phyloP scores from a whole-genome alignment of 1,284 basidiomycete species.

The Austroboletus rostrupii region DNA sequence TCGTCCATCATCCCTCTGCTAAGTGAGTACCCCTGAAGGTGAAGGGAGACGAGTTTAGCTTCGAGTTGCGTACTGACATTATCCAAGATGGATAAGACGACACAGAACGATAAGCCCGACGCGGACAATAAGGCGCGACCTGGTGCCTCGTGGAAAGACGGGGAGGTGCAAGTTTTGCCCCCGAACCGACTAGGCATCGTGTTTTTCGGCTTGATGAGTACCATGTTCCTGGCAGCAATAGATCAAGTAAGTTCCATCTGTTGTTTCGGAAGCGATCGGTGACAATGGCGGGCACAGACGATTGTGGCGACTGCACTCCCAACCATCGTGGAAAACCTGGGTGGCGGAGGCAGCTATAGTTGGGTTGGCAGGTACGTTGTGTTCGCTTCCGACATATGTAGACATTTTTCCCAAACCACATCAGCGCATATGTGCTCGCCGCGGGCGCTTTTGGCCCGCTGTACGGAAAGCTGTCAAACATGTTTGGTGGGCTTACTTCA shows the following conservation, averaged over 20 bases:
- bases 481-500: conserved; percentile 36
- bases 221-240: conserved; percentile 55
- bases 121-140: conserved; percentile 35
- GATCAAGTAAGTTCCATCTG: conserved; percentile 44
- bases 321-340: conserved; percentile 67
- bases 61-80: background rate
- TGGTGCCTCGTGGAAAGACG: conserved; percentile 50
- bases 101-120: conserved; percentile 17
- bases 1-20: background rate
- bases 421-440: conserved; percentile 69
- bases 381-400: background rate
- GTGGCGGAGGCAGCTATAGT: conserved; percentile 65
- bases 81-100: conserved; percentile 4
- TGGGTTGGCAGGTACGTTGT: conserved; percentile 69
- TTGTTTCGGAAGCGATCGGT: background rate
- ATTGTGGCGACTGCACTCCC: conserved; percentile 80
- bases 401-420: too few relatives aligned
- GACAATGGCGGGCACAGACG: conserved; percentile 39
- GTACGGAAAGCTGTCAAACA: conserved; percentile 74
- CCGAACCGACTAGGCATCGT: conserved; percentile 54
- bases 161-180: conserved; percentile 52
- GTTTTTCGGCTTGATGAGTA: conserved; percentile 51
- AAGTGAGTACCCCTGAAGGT: background rate
- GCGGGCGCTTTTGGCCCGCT: conserved; percentile 64
- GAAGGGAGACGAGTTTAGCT: too few relatives aligned